phyloP scores from a whole-genome alignment of 176 grass and related monocot genomes.

The Triticum monococcum region DNA sequence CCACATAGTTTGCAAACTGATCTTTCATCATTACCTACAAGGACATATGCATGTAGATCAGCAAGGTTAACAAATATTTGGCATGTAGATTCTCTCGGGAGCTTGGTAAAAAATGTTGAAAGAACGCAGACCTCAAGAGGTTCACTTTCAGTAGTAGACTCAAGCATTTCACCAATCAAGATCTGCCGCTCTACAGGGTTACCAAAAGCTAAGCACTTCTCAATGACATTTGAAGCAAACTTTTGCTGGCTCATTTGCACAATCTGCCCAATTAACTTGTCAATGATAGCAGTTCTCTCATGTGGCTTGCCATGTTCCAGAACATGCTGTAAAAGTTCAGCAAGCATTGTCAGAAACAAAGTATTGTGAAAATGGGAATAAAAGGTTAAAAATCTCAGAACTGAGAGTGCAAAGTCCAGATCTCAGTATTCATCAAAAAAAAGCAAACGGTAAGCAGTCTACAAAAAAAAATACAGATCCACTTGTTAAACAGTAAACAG shows the following conservation, averaged over 20 bases:
- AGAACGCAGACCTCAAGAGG: conserved; percentile 56
- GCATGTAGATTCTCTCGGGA: neutral
- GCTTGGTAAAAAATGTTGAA: neutral
- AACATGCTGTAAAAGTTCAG: conserved; percentile 57
- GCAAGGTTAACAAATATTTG: neutral
- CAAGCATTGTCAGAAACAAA: conserved; percentile 8
- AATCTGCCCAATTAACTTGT: conserved; percentile 65
- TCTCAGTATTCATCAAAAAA: neutral
- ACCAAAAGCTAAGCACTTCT: conserved; percentile 74
- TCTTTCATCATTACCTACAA: conserved; percentile 93
- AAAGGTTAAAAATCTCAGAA: neutral
- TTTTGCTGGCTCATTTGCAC: conserved; percentile 86
- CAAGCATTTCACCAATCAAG: conserved; percentile 69
- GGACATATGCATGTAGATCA: neutral
- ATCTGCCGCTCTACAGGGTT: conserved; percentile 57
- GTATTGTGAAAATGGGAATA: neutral
- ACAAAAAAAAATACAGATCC: neutral
- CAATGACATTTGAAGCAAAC: conserved; percentile 74
- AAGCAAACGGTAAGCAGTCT: neutral
- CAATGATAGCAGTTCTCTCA: conserved; percentile 66
- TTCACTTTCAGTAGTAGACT: conserved; percentile 62
- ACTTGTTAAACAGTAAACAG: neutral
- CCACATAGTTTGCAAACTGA: conserved; percentile 90
- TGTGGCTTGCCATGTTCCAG: conserved; percentile 67
- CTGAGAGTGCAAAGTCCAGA: neutral